phyloP scores from a whole-genome alignment of 257 asterid species.

The Penstemon barbatus region DNA sequence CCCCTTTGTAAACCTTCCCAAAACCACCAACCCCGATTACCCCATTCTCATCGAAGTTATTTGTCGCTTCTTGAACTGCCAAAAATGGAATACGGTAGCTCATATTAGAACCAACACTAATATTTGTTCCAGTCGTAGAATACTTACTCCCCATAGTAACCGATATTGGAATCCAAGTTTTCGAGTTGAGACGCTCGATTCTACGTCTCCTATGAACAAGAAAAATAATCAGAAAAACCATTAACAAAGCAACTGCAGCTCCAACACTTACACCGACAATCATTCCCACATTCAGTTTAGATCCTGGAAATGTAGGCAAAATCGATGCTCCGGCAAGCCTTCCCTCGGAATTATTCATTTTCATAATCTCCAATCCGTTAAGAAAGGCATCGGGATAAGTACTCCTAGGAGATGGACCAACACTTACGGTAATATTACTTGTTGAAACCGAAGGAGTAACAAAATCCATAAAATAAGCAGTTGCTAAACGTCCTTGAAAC shows the following conservation, averaged over 20 bases:
- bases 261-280: constrained; percentile 70
- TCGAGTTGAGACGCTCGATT: constrained; percentile 49
- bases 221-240: constrained; percentile 41
- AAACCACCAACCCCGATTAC: constrained; percentile 85
- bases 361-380: constrained; percentile 79
- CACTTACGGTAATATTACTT: constrained; percentile 46
- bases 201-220: constrained; percentile 43
- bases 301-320: constrained; percentile 35
- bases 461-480: constrained; percentile 58
- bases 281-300: constrained; percentile 53
- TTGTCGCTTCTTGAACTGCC: constrained; percentile 72
- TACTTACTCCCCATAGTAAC: constrained; percentile 79
- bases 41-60: constrained; percentile 65
- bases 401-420: constrained; percentile 59
- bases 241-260: constrained; percentile 29
- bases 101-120: constrained; percentile 57
- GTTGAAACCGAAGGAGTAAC: constrained; percentile 44
- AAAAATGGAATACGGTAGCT: constrained; percentile 80
- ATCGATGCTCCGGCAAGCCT: constrained; percentile 58
- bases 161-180: constrained; percentile 76
- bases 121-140: constrained; percentile 64
- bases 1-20: constrained; percentile 83
- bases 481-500: constrained; percentile 38
- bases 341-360: constrained; percentile 56
- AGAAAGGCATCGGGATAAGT: constrained; percentile 55